Evolutionary conservation across 768 basidiomycete species (phyloP).

Genomic region (Phylloporus sp.): DNA sequence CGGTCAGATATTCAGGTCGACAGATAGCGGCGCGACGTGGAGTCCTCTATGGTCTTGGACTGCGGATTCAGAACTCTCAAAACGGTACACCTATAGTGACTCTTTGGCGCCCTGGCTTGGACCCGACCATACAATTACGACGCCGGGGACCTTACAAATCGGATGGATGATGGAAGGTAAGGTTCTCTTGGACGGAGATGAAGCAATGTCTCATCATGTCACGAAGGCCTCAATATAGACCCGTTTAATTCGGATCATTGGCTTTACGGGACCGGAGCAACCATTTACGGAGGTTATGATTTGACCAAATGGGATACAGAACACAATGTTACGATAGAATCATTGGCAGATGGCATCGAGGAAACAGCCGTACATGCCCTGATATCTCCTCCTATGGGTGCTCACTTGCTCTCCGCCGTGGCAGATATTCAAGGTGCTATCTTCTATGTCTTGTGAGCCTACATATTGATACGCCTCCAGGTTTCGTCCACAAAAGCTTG

Average conservation of each 20-base stretch:
- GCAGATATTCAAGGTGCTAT: slow-evolving; percentile 37
- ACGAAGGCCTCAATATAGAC: slow-evolving; percentile 50
- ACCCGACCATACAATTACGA: slow-evolving; percentile 42
- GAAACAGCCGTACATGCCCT: slow-evolving; percentile 56
- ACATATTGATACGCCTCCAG: not conserved
- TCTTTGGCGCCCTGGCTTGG: slow-evolving; percentile 59
- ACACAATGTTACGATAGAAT: slow-evolving; percentile 55
- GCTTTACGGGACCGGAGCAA: slow-evolving; percentile 68
- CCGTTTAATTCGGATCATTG: slow-evolving; percentile 68
- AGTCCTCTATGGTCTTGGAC: slow-evolving; percentile 55
- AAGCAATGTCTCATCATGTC: not conserved
- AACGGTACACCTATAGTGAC: slow-evolving; percentile 53
- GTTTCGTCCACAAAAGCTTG: slow-evolving; percentile 8
- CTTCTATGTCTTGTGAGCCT: not conserved
- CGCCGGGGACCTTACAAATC: slow-evolving; percentile 45
- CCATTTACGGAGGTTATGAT: slow-evolving; percentile 58
- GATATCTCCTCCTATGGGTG: slow-evolving; percentile 60
- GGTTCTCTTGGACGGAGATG: not conserved
- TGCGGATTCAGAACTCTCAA: slow-evolving; percentile 39
- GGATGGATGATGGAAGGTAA: slow-evolving; percentile 72
- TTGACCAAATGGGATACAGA: slow-evolving; percentile 54
- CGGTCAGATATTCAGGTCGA: slow-evolving; percentile 61
- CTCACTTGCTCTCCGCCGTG: slow-evolving; percentile 52
- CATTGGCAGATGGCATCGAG: slow-evolving; percentile 62
- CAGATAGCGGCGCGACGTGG: slow-evolving; percentile 57